phyloP scores from a whole-genome alignment of 2,329 filamentous ascomycete species.

The Pestalotiopsis sp. region DNA sequence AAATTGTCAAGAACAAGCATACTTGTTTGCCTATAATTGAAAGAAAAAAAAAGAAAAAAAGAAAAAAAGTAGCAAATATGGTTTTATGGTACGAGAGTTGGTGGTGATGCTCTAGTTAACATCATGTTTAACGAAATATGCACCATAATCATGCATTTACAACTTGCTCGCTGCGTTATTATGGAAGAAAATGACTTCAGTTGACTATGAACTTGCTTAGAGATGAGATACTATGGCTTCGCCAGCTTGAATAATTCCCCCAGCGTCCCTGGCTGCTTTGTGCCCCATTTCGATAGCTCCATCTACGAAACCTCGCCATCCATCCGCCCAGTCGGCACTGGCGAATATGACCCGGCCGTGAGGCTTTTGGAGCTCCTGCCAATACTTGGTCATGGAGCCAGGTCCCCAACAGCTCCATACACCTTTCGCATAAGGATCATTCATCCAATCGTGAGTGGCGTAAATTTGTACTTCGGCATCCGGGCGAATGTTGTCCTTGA shows the following conservation, averaged over 20 bases:
- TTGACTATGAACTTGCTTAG: too few relatives aligned
- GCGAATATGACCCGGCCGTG: constrained; percentile 42
- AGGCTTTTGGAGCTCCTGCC: constrained; percentile 33
- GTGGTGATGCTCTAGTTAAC: accelerated
- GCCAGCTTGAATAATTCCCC: too few relatives aligned
- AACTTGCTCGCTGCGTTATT: too few relatives aligned
- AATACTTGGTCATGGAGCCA: constrained; percentile 31
- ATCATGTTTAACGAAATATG: too few relatives aligned
- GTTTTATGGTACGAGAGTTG: too few relatives aligned
- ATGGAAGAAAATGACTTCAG: too few relatives aligned
- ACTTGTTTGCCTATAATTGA: too few relatives aligned
- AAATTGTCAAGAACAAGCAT: too few relatives aligned
- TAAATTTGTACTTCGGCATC: background rate
- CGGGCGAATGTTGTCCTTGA: background rate
- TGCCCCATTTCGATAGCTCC: constrained; percentile 38
- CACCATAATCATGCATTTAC: too few relatives aligned
- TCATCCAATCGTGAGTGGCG: constrained; percentile 39
- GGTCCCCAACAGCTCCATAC: constrained; percentile 36
- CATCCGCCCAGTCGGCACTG: constrained; percentile 44
- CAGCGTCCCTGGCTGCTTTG: background rate
- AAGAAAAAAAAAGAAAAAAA: too few relatives aligned
- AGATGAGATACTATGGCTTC: too few relatives aligned
- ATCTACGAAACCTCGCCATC: constrained; percentile 46
- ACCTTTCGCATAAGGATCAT: constrained; percentile 41
- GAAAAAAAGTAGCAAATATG: too few relatives aligned